A percentile compares a stretch with the other conserved stretches of the same genome.
These are phyloP conservation scores for Penicillium sp. DNA, from an alignment of 2,329 filamentous ascomycete genomes.

Conservation along the genomic window DNA sequence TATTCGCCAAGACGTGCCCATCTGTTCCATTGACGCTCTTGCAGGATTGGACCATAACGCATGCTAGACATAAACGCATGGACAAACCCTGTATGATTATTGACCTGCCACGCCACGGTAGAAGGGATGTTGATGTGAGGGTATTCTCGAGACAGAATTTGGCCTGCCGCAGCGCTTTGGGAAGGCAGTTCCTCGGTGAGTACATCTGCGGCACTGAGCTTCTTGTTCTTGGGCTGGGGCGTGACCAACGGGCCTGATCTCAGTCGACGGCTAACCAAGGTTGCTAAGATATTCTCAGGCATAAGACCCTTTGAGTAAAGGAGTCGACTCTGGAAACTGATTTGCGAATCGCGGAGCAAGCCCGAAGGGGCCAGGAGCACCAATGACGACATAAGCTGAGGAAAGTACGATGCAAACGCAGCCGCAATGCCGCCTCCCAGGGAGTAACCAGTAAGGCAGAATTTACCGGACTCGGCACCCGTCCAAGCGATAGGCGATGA, in stretches of 20 bases:
- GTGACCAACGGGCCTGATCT: constrained; percentile 43
- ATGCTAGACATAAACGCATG: constrained; percentile 70
- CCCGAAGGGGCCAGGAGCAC: constrained; percentile 78
- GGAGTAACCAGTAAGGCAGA: constrained; percentile 75
- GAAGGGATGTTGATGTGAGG: constrained; percentile 59
- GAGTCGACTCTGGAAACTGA: constrained; percentile 61
- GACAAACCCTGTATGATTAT: constrained; percentile 66
- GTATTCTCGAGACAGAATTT: constrained; percentile 54
- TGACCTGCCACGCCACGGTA: constrained; percentile 69
- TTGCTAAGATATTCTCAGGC: constrained; percentile 57
- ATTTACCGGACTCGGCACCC: constrained; percentile 50
- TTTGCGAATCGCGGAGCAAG: constrained; percentile 65
- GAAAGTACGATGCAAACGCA: constrained; percentile 68
- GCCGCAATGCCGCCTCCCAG: constrained; percentile 73
- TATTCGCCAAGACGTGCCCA: constrained; percentile 60
- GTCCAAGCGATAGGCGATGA: constrained; percentile 72
- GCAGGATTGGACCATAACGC: constrained; percentile 67
- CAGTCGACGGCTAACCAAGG: constrained; percentile 54
- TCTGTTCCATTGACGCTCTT: constrained; percentile 54
- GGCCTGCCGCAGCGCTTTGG: constrained; percentile 37
- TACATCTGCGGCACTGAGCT: constrained; percentile 43
- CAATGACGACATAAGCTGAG: constrained; percentile 65
- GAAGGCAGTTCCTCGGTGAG: constrained; percentile 44
- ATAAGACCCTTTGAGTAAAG: constrained; percentile 63
- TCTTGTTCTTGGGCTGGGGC: constrained; percentile 32